Conservation (phyloP, 495 filamentous ascomycete genomes). For the Podospora pseudocomata region DNA sequence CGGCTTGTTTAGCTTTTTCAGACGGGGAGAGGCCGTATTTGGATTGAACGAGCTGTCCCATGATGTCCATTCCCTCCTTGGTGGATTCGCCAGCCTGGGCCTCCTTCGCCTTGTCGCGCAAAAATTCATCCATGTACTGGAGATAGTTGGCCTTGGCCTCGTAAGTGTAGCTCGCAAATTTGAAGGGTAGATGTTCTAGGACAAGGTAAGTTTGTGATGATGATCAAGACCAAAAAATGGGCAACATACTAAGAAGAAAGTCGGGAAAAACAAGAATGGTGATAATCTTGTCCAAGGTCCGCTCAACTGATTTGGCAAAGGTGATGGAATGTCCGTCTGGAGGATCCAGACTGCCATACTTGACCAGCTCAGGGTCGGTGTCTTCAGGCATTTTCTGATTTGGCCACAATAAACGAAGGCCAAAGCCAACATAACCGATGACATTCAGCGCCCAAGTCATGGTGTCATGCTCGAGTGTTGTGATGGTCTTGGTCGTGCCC, state of each 20-base stretch:
- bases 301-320: slow-evolving; percentile 53
- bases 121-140: slow-evolving; percentile 62
- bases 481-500: slow-evolving; percentile 43
- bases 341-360: slow-evolving; percentile 43
- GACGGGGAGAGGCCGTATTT: slow-evolving; percentile 33
- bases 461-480: slow-evolving; percentile 53
- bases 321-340: slow-evolving; percentile 56
- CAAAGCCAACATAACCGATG: slow-evolving; percentile 66
- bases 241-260: background rate
- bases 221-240: too few relatives aligned
- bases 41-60: slow-evolving; percentile 54
- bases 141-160: slow-evolving; percentile 57
- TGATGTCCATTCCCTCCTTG: slow-evolving; percentile 59
- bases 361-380: slow-evolving; percentile 37
- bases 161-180: slow-evolving; percentile 45
- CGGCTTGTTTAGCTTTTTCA: slow-evolving; percentile 17
- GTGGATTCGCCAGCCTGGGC: slow-evolving; percentile 41
- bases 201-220: background rate
- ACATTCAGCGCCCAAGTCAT: slow-evolving; percentile 64
- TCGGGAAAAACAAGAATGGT: slow-evolving; percentile 50
- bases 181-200: slow-evolving; percentile 44
- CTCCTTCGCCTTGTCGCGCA: slow-evolving; percentile 51
- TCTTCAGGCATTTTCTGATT: slow-evolving; percentile 41
- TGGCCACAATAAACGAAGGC: slow-evolving; percentile 56
- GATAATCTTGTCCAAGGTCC: slow-evolving; percentile 52